Conservation (phyloP, 495 filamentous ascomycete genomes). For the Zalerion maritima region DNA sequence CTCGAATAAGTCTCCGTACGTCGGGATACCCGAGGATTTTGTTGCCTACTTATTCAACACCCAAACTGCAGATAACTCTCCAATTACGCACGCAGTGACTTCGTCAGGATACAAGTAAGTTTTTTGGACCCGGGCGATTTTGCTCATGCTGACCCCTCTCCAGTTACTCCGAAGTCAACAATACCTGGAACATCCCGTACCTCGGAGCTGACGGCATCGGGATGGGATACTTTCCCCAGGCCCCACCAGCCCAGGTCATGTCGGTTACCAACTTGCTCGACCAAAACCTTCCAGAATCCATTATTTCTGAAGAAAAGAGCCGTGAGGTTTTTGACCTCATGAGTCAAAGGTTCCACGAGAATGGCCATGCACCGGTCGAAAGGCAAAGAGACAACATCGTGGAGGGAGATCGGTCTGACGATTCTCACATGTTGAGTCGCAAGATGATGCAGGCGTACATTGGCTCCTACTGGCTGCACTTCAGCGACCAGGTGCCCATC, state of each 20-base stretch:
- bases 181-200: conserved; percentile 33
- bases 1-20: conserved; percentile 69
- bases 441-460: conserved; percentile 95
- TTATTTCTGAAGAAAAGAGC: conserved; percentile 78
- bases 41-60: conserved; percentile 83
- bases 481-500: conserved; percentile 88
- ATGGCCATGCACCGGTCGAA: conserved; percentile 55
- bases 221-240: conserved; percentile 38
- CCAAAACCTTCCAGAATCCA: conserved; percentile 59
- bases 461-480: conserved; percentile 84
- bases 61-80: conserved; percentile 24
- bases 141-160: conserved; percentile 14
- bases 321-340: conserved; percentile 78
- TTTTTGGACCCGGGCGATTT: no score
- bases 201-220: conserved; percentile 29
- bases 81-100: conserved; percentile 30
- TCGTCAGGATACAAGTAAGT: conserved; percentile 36
- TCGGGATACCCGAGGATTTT: conserved; percentile 81
- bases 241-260: conserved; percentile 62
- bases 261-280: conserved; percentile 84
- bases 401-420: conserved; percentile 59
- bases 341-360: conserved; percentile 65
- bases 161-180: conserved; percentile 37
- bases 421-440: conserved; percentile 64
- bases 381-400: conserved; percentile 65